These are phyloP conservation scores for Bothia castanella DNA, from an alignment of 1,284 basidiomycete genomes.

Conservation along the genomic window DNA sequence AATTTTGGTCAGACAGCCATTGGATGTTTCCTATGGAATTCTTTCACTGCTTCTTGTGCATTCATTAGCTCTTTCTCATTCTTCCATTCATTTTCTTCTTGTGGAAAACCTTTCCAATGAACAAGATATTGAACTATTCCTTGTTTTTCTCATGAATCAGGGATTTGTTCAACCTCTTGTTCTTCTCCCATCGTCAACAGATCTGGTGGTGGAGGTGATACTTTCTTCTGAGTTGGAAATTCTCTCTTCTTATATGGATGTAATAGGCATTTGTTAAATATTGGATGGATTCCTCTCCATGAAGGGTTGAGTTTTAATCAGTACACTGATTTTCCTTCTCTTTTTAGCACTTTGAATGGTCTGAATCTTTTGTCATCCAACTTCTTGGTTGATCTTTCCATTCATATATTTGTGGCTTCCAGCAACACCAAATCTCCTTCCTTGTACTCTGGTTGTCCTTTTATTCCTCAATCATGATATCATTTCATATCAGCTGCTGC, in stretches of 20 bases:
- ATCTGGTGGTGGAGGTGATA: too few relatives aligned
- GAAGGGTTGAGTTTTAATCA: background rate
- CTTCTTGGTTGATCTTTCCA: background rate
- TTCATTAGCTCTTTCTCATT: rapidly evolving
- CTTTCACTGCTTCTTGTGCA: background rate
- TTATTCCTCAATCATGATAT: too few relatives aligned
- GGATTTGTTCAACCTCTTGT: background rate
- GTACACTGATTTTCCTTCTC: background rate
- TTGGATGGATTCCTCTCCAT: background rate
- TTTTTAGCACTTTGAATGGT: background rate
- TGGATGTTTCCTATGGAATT: background rate
- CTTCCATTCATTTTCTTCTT: background rate
- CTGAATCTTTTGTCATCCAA: background rate
- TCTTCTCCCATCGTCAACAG: background rate
- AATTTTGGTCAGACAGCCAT: background rate
- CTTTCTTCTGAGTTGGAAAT: too few relatives aligned
- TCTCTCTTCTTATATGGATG: background rate
- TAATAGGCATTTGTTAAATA: background rate
- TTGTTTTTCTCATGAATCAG: background rate
- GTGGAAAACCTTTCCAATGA: conserved; percentile 1
- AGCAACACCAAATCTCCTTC: background rate
- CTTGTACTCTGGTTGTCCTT: too few relatives aligned
- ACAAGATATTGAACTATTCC: background rate
- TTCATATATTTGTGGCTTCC: background rate
- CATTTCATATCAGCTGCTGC: too few relatives aligned